These are phyloP conservation scores for Solanum pinnatisectum DNA, from an alignment of 257 asterid species.

Conservation along the genomic window DNA sequence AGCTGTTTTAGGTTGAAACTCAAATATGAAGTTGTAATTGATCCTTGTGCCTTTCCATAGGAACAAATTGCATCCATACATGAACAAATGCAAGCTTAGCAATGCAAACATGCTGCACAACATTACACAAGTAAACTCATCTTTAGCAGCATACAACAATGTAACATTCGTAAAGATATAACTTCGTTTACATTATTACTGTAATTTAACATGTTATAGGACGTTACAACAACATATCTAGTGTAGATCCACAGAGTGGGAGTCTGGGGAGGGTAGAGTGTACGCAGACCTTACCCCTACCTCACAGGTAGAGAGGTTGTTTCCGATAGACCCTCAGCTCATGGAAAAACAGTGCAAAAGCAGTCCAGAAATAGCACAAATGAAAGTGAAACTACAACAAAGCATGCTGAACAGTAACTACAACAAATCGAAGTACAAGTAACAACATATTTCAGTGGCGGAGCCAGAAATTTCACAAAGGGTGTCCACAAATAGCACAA, in stretches of 20 bases:
- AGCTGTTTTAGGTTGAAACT: slow-evolving; percentile 54
- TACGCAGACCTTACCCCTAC: not conserved
- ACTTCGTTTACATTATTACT: not conserved
- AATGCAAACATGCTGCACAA: slow-evolving; percentile 91
- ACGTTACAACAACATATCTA: not conserved
- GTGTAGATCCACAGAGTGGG: not conserved
- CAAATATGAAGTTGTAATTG: slow-evolving; percentile 83
- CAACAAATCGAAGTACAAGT: not conserved
- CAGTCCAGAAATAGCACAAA: not conserved
- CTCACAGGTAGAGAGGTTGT: not conserved
- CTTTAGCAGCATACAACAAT: not conserved
- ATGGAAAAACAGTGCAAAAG: not conserved
- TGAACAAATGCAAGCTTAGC: slow-evolving; percentile 79
- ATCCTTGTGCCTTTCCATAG: slow-evolving; percentile 81
- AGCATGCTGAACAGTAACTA: not conserved
- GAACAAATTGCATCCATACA: slow-evolving; percentile 89
- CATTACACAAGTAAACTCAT: not conserved
- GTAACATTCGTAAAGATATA: not conserved
- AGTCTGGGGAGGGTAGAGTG: rapidly evolving
- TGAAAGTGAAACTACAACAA: not conserved
- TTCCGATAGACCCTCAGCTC: not conserved
- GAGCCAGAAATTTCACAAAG: too few species aligned
- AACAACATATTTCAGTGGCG: not conserved
- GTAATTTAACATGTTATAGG: not conserved
- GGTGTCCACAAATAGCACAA: too few species aligned